A percentile compares a stretch with the other conserved stretches of the same genome.
phyloP scores from a whole-genome alignment of 2,329 filamentous ascomycete species.

The Alternaria panax region DNA sequence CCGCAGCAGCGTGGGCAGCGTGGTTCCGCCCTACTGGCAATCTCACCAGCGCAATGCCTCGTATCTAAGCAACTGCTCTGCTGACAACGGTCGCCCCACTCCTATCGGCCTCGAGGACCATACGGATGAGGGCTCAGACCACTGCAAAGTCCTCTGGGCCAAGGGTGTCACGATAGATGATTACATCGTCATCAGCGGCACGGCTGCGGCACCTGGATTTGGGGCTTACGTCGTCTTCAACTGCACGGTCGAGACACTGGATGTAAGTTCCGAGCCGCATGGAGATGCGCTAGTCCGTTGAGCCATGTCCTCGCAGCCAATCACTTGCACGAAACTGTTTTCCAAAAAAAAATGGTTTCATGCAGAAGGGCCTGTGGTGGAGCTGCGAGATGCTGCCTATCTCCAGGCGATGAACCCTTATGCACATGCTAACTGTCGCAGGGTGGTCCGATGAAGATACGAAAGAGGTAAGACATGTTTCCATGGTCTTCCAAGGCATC shows the following conservation, averaged over 20 bases:
- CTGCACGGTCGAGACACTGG: conserved; percentile 84
- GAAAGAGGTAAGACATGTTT: conserved; percentile 60
- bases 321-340: conserved; percentile 7
- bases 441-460: conserved; percentile 65
- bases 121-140: conserved; percentile 65
- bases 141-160: conserved; percentile 67
- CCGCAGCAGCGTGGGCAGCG: conserved; percentile 40
- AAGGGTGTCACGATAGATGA: conserved; percentile 68
- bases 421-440: conserved; percentile 35
- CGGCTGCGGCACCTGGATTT: conserved; percentile 56
- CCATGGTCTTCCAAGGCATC: background rate
- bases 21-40: conserved; percentile 59
- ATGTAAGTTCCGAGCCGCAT: conserved; percentile 62
- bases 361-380: conserved; percentile 17
- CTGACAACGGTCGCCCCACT: conserved; percentile 45
- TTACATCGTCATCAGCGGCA: conserved; percentile 67
- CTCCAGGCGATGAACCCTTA: conserved; percentile 3
- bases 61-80: conserved; percentile 44
- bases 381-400: conserved; percentile 8
- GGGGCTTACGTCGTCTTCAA: conserved; percentile 98
- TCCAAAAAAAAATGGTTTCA: conserved; percentile 14
- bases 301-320: conserved; percentile 26
- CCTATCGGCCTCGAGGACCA: conserved; percentile 70
- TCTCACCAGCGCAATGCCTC: conserved; percentile 51
- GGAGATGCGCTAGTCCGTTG: conserved; percentile 20